These are phyloP conservation scores for Pseudopediastrum boryanum DNA, from an alignment of 139 green algal genomes.

Conservation along the genomic window DNA sequence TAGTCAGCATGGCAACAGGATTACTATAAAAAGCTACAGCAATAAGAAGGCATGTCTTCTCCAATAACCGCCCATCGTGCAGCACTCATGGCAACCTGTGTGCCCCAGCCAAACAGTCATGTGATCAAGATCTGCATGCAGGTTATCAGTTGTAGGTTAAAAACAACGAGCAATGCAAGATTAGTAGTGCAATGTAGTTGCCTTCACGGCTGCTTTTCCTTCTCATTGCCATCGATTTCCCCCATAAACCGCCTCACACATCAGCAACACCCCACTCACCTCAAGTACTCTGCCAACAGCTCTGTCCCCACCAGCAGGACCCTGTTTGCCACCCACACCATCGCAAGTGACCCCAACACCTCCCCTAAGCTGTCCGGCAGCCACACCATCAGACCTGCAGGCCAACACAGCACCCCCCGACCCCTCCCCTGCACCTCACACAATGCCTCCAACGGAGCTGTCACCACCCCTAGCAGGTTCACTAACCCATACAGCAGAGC, in stretches of 20 bases:
- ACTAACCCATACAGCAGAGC: conserved; percentile 4
- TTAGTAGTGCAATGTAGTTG: too few relatives aligned
- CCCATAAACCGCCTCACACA: too few relatives aligned
- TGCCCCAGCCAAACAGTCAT: neutral
- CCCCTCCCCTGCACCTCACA: neutral
- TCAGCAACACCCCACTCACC: conserved; percentile 8
- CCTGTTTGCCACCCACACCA: conserved; percentile 25
- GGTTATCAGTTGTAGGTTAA: neutral
- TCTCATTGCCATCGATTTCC: too few relatives aligned
- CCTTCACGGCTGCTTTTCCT: too few relatives aligned
- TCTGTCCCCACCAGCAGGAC: conserved; percentile 22
- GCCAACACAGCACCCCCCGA: conserved; percentile 18
- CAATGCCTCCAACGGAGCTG: neutral
- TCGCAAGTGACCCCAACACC: conserved; percentile 13
- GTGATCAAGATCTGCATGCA: neutral
- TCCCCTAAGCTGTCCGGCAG: conserved; percentile 14
- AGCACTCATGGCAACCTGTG: neutral
- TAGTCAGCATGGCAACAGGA: too few relatives aligned
- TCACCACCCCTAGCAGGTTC: neutral
- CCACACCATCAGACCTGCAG: neutral
- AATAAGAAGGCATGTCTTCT: too few relatives aligned
- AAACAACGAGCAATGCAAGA: too few relatives aligned
- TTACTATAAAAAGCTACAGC: too few relatives aligned
- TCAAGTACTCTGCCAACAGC: neutral
- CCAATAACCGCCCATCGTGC: too few relatives aligned